Evolutionary conservation across 2,329 filamentous ascomycete species (phyloP), one percentile per base, ranked within the genome.

Genomic region (Zasmidium angulare): DNA sequence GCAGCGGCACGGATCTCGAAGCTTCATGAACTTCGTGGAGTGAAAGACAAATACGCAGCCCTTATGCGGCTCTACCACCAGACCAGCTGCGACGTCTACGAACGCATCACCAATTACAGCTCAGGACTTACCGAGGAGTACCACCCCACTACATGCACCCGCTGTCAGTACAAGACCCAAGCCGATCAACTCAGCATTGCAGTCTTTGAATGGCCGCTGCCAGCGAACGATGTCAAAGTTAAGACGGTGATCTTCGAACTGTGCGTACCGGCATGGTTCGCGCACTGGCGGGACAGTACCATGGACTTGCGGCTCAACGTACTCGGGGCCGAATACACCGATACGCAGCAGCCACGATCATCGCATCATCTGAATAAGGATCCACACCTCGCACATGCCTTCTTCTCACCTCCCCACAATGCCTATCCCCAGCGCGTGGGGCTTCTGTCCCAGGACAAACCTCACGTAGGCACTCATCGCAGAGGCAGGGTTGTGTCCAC

Each of bases 201-300:
- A 1, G 68, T 80, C 1, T 77, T 81, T 46, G 84, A 86, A 64
- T 73, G 80, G 53, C 80, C 78, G 1, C 71, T 86, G 0, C 83
- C 83, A 1, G 31, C 55, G 0, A 58, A 73, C 1, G 52, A 68
- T 0, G 43, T 54, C 0, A 65, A 75, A 12, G 73, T 72, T n/a
- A 78, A 79, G 29, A 75, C 74, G 0, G 70, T 82, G 0, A 62
- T 86, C 0, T 84, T 86, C 53, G 84, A 87, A 61, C 69, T 86
- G 0, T 61, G 54, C 0, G 74, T 76, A 21, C 84, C 84, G 0
- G 31, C 64, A 2, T 71, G 71, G 2, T 78, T 84, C 22, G 71
- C 72, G 1, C 68, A 71, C 0, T 88, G 86, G 67, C 76, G 85
- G 11, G 77, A 84, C 56, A 72, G 75, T 4, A 46, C 50, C 9